Percentiles rank a stretch among this genome's conserved stretches.
Conservation (phyloP, 139 green algal species). For the Tetradesmus lagerheimii region DNA sequence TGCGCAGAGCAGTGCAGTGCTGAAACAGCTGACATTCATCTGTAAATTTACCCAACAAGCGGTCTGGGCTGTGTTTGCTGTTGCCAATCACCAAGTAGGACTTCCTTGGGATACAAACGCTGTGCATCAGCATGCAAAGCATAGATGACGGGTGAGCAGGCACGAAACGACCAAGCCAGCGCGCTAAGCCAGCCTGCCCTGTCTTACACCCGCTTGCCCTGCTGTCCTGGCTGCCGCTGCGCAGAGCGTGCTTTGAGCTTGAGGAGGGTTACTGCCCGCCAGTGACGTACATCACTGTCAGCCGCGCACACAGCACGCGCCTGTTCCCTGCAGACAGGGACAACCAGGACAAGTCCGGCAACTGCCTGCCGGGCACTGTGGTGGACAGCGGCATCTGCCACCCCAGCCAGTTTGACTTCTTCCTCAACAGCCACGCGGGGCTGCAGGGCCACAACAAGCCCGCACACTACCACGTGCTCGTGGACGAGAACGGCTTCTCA, state of each 20-base stretch:
- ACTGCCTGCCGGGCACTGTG: conserved; percentile 76
- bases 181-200: no score
- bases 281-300: conserved; percentile 89
- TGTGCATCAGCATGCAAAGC: no score
- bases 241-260: conserved; percentile 66
- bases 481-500: conserved; percentile 87
- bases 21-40: no score
- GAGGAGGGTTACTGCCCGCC: conserved; percentile 70
- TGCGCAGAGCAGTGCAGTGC: no score
- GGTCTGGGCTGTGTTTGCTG: no score
- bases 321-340: conserved; percentile 58
- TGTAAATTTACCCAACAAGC: no score
- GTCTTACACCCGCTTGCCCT: neutral
- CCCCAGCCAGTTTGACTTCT: conserved; percentile 88
- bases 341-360: conserved; percentile 55
- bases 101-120: no score
- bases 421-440: conserved; percentile 86
- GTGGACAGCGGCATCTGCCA: conserved; percentile 78
- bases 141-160: no score
- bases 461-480: conserved; percentile 86
- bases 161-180: no score
- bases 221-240: neutral
- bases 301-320: conserved; percentile 84
- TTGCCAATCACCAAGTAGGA: no score
- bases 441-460: conserved; percentile 86